Percentiles rank a stretch among this genome's conserved stretches.
Conservation (phyloP, 2,329 filamentous ascomycete genomes). For the Colletotrichum musae region DNA sequence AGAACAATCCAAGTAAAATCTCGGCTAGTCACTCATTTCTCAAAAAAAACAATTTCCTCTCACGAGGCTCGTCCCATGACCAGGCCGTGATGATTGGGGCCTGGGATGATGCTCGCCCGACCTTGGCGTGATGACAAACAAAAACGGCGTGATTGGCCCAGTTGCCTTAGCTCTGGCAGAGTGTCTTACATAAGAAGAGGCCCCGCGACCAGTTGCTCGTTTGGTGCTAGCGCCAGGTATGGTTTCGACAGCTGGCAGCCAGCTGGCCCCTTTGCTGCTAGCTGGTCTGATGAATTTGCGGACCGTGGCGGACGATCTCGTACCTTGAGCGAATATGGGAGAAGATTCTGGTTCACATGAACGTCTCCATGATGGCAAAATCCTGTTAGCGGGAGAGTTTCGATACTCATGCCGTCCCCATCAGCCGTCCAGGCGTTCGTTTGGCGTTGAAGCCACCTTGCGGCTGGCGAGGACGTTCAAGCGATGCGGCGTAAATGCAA, state of each 20-base stretch:
- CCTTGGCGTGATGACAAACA: slow-evolving; percentile 14
- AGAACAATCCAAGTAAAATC: not conserved
- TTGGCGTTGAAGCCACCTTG: too few species aligned
- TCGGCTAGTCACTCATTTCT: not conserved
- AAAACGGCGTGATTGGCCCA: slow-evolving; percentile 8
- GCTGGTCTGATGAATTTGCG: too few species aligned
- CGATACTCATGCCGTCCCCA: too few species aligned
- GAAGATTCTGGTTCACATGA: too few species aligned
- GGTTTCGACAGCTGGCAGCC: not conserved
- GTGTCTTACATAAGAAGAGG: not conserved
- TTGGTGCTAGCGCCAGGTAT: not conserved
- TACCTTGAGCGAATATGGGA: too few species aligned
- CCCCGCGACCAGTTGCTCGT: too few species aligned
- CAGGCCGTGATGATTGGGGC: not conserved
- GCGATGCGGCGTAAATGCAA: too few species aligned
- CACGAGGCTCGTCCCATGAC: not conserved
- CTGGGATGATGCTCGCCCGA: not conserved
- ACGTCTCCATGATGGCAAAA: too few species aligned
- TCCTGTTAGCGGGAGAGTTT: too few species aligned
- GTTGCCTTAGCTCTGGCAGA: not conserved
- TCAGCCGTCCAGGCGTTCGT: too few species aligned
- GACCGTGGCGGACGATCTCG: too few species aligned
- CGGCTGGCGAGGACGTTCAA: too few species aligned
- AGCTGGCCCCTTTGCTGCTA: not conserved
- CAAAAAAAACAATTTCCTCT: not conserved